phyloP scores from a whole-genome alignment of 768 basidiomycete genomes.

The Leccinum subtestaceum region DNA sequence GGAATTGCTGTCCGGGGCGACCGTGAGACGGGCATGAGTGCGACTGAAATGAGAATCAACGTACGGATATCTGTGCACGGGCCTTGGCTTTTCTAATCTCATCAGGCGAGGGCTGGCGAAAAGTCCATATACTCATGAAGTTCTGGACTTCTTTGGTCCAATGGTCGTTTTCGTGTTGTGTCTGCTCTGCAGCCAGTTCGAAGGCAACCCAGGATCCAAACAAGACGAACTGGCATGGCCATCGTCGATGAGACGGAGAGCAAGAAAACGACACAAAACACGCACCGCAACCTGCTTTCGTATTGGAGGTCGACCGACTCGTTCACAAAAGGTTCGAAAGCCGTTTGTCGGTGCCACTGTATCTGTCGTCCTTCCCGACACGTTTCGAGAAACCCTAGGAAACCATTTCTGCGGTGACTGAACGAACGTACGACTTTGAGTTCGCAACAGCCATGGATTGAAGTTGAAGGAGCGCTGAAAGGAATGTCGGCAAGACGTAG shows the following conservation, averaged over 20 bases:
- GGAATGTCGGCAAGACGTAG: slow-evolving; percentile 19
- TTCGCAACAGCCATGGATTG: slow-evolving; percentile 7
- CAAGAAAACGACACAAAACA: not conserved
- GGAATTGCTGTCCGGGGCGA: slow-evolving; percentile 30
- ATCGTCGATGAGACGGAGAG: not conserved
- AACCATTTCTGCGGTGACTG: slow-evolving; percentile 20
- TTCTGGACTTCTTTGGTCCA: slow-evolving; percentile 47
- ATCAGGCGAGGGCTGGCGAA: slow-evolving; percentile 17
- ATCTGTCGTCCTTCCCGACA: slow-evolving; percentile 2
- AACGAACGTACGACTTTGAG: slow-evolving; percentile 20
- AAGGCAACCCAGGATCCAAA: slow-evolving; percentile 49
- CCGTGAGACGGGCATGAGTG: not conserved
- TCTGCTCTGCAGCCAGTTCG: slow-evolving; percentile 50
- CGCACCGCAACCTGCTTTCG: slow-evolving; percentile 54
- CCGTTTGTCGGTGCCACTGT: slow-evolving; percentile 27
- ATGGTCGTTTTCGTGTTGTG: slow-evolving; percentile 59
- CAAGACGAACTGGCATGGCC: slow-evolving; percentile 46
- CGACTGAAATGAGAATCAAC: not conserved
- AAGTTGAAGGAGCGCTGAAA: slow-evolving; percentile 14
- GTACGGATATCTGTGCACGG: slow-evolving; percentile 12
- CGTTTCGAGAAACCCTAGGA: slow-evolving; percentile 24
- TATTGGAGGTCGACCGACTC: slow-evolving; percentile 47
- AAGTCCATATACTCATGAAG: slow-evolving; percentile 21
- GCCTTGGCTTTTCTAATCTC: slow-evolving; percentile 19
- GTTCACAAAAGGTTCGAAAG: slow-evolving; percentile 44